Conservation (phyloP, 257 asterid genomes). For the Plantago major region DNA sequence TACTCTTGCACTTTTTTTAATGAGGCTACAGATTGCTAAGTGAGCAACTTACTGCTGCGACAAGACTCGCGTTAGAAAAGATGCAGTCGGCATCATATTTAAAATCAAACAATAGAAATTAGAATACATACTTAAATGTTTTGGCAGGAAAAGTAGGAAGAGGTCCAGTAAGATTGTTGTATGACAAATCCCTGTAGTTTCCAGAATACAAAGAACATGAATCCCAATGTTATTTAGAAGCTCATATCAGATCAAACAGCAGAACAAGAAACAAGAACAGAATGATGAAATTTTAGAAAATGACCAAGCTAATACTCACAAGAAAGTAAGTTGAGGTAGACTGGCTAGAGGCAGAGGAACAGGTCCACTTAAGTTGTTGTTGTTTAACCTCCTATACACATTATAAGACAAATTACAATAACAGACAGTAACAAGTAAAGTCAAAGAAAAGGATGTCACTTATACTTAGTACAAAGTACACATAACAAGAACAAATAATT, state of each 20-base stretch:
- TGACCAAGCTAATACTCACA: slow-evolving; percentile 56
- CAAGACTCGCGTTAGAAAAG: too few relatives aligned
- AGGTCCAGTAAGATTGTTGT: slow-evolving; percentile 88
- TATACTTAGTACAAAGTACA: slow-evolving; percentile 14
- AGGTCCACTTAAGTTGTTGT: slow-evolving; percentile 85
- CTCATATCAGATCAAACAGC: neutral
- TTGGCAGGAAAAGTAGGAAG: slow-evolving; percentile 73
- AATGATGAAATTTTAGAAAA: slow-evolving; percentile 11
- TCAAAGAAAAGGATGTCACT: slow-evolving; percentile 32
- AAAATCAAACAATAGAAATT: slow-evolving; percentile 14
- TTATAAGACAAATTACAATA: slow-evolving; percentile 43
- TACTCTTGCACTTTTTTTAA: too few relatives aligned
- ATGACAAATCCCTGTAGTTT: slow-evolving; percentile 85
- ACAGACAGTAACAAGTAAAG: slow-evolving; percentile 28
- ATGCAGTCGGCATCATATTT: neutral
- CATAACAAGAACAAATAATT: neutral
- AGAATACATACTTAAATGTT: slow-evolving; percentile 70
- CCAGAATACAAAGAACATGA: slow-evolving; percentile 19
- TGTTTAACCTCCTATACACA: slow-evolving; percentile 79
- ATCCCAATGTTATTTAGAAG: slow-evolving; percentile 18
- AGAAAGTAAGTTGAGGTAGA: slow-evolving; percentile 90
- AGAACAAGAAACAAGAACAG: slow-evolving; percentile 14
- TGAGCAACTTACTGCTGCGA: too few relatives aligned
- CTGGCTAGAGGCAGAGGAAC: slow-evolving; percentile 73
- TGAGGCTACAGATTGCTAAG: too few relatives aligned